These are phyloP conservation scores for Epichloe gansuensis DNA, from an alignment of 2,329 filamentous ascomycete species.

Conservation along the genomic window DNA sequence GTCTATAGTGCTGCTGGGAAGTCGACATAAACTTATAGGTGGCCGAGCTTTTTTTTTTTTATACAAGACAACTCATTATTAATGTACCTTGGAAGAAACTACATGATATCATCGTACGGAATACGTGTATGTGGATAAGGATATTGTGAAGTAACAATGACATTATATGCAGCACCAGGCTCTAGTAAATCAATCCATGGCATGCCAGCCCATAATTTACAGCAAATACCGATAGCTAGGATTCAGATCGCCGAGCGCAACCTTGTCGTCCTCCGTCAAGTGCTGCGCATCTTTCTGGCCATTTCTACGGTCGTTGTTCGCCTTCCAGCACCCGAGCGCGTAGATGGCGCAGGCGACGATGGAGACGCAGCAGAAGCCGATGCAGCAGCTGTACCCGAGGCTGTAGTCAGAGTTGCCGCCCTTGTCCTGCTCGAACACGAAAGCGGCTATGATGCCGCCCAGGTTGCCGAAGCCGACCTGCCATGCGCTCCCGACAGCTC, in stretches of 20 bases:
- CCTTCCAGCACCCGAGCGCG: conserved; percentile 39
- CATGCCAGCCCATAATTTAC: conserved; percentile 16
- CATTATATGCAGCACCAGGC: no score
- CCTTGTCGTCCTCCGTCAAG: conserved; percentile 52
- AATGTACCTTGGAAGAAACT: no score
- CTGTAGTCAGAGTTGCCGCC: conserved; percentile 64
- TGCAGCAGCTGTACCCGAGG: conserved; percentile 53
- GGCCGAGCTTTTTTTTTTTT: no score
- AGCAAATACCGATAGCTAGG: conserved; percentile 49
- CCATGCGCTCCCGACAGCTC: conserved; percentile 61
- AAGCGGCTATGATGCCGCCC: conserved; percentile 68
- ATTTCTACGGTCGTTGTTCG: conserved; percentile 49
- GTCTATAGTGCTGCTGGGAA: no score
- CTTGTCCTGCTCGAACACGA: conserved; percentile 54
- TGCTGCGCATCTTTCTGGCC: conserved; percentile 26
- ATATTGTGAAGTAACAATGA: no score
- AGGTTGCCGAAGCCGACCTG: conserved; percentile 71
- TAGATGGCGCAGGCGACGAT: conserved; percentile 50
- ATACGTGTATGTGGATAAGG: no score
- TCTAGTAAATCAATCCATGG: no score
- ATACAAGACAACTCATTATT: no score
- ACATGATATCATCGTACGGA: no score
- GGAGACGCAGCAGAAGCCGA: conserved; percentile 49
- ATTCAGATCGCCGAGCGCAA: conserved; percentile 44
- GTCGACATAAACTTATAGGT: no score